Conservation (phyloP, 2,329 filamentous ascomycete genomes). For the Penicillium nordicum region DNA sequence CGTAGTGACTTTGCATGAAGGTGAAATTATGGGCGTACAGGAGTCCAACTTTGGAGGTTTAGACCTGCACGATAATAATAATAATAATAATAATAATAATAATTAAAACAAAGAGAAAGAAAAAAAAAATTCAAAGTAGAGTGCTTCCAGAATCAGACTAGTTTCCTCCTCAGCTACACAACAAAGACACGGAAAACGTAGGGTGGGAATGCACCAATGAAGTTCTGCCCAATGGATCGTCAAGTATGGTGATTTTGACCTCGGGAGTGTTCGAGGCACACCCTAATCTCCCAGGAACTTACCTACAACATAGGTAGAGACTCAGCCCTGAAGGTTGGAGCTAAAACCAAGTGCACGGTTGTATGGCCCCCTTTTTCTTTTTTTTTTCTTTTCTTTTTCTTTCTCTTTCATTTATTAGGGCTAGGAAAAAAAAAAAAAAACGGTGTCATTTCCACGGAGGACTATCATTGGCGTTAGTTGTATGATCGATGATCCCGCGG, state of each 20-base stretch:
- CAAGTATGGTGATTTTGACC: background rate
- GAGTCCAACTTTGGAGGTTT: slow-evolving; percentile 4
- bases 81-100: background rate
- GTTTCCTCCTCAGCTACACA: slow-evolving; percentile 2
- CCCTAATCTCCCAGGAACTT: background rate
- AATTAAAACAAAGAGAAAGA: background rate
- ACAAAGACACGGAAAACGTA: background rate
- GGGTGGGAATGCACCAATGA: background rate
- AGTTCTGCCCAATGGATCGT: no score
- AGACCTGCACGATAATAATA: background rate
- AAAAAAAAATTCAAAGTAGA: background rate
- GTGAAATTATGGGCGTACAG: slow-evolving; percentile 3
- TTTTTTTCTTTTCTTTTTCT: background rate
- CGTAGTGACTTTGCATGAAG: slow-evolving; percentile 14
- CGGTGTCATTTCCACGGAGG: slow-evolving; percentile 7
- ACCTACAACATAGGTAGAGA: background rate
- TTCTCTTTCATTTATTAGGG: background rate
- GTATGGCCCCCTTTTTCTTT: slow-evolving; percentile 9
- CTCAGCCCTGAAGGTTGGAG: slow-evolving; percentile 22
- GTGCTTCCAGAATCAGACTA: slow-evolving; percentile 22
- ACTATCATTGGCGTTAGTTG: slow-evolving; percentile 3
- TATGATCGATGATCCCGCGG: slow-evolving; percentile 24
- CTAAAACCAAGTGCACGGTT: slow-evolving; percentile 16
- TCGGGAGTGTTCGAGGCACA: background rate
- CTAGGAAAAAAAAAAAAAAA: background rate